Conservation (phyloP, 164 flowering plant genomes). For the Euptelea pleiosperma region DNA sequence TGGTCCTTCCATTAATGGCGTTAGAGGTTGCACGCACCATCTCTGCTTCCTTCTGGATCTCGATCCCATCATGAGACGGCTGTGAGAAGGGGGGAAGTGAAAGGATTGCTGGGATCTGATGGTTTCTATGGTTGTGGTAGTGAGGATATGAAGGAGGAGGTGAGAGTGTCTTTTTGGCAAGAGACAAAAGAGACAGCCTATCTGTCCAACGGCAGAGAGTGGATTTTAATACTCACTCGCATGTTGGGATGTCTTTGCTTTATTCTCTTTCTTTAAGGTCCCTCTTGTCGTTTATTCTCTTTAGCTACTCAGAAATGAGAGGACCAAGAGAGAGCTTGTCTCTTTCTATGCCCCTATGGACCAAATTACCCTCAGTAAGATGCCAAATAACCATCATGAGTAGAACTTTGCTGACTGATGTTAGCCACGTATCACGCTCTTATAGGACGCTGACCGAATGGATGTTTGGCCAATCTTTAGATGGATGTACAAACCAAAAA, state of each 20-base stretch:
- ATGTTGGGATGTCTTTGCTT: conserved; percentile 33
- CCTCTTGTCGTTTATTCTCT: conserved; percentile 12
- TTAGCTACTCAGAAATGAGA: conserved; percentile 4
- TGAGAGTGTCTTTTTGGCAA: conserved; percentile 9
- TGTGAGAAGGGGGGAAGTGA: conserved; percentile 1
- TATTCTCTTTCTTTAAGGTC: conserved; percentile 23
- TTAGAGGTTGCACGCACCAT: conserved; percentile 50
- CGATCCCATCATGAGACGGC: conserved; percentile 39
- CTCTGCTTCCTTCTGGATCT: conserved; percentile 40
- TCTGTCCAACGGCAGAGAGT: conserved; percentile 39
- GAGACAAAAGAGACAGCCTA: conserved; percentile 52
- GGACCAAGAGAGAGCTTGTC: too few species aligned
- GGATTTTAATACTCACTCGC: conserved; percentile 18
- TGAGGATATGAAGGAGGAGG: conserved; percentile 7
- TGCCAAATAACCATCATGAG: too few species aligned
- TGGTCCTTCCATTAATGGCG: conserved; percentile 84
- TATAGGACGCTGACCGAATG: too few species aligned
- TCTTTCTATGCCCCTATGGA: too few species aligned
- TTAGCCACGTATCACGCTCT: too few species aligned
- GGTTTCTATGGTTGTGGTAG: too few species aligned
- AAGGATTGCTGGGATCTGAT: too few species aligned
- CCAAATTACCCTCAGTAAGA: too few species aligned
- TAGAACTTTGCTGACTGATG: too few species aligned
- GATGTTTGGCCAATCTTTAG: too few species aligned
- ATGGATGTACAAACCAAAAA: too few species aligned